Conservation (phyloP, 73 alveolate species). For the Blepharisma japonicum region DNA sequence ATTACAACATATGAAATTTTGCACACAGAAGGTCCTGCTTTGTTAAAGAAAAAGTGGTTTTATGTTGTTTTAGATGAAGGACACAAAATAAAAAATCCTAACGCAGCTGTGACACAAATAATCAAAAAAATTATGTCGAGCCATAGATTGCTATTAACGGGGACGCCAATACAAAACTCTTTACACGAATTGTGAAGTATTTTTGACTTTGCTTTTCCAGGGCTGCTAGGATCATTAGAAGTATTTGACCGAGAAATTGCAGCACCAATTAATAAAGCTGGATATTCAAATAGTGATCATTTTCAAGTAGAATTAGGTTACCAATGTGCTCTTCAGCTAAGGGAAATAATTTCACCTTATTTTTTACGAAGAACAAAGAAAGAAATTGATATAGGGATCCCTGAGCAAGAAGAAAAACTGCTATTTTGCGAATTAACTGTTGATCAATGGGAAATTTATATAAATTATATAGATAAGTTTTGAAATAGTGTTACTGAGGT, state of each 20-base stretch:
- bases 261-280: conserved; percentile 54
- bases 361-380: conserved; percentile 94
- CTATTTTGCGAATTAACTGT: conserved; percentile 69
- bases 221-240: conserved; percentile 95
- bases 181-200: conserved; percentile 98
- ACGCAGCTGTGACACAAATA: conserved; percentile 74
- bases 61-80: conserved; percentile 96
- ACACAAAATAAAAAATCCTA: conserved; percentile 92
- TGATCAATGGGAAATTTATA: conserved; percentile 65
- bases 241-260: conserved; percentile 55
- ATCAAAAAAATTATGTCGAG: conserved; percentile 75
- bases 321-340: conserved; percentile 74
- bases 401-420: conserved; percentile 89
- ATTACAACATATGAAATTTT: conserved; percentile 6
- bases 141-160: conserved; percentile 92
- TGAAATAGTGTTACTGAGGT: conserved; percentile 39
- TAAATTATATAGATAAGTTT: conserved; percentile 53
- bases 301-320: conserved; percentile 78
- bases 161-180: conserved; percentile 99
- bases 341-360: conserved; percentile 89
- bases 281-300: conserved; percentile 68
- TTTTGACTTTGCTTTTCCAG: conserved; percentile 98
- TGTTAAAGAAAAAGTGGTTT: conserved; percentile 58
- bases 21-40: conserved; percentile 30
- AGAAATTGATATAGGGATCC: conserved; percentile 89